Base-by-base conservation (phyloP, 208 protist genomes). In the Angomonas deanei region DNA sequence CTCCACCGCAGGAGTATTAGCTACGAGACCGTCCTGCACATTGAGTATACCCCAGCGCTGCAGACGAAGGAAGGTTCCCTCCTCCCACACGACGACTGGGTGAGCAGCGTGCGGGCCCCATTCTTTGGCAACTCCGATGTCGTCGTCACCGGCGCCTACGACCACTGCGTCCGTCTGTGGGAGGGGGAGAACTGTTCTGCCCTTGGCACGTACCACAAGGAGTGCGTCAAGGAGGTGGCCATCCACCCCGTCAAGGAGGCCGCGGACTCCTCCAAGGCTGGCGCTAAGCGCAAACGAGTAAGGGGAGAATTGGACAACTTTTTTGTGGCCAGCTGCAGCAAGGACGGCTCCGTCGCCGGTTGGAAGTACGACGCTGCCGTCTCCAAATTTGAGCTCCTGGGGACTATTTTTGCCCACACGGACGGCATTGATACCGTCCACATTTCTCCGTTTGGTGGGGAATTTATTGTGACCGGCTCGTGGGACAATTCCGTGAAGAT, bases 41-140 rank as follows among this genome's bases (percentile, higher is more conserved):
- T 94, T 42, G 88, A 94, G 76, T 94, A 94, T 67, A 94, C 82
- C 0, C 88, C 88, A 3, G 76, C 84, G 0, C 62, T 94, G 36
- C 76, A 86, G 66, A 79, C 82, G 0, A 84, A 91, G 58, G 88
- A 94, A 55, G 82, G 88, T n/a, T 69, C 75, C 15, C 70, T 89
- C 31, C 74, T 91, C 21, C 88, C 88, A 2, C 88, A 94, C 72
- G 88, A 94, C 61, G 88, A 94, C 67, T 94, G 88, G 88, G 88
- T 94, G 19, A 91, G 82, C 70, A 82, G 64, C 47, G 82, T 94
- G 38, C 74, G 80, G 1, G 80, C 70, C 0, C 88, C 88, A 10
- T 79, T 83, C 54, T 31, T 72, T 23, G 80, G 75, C 23, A 73
- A 82, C 53, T 70, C 70, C 1, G 80, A 82, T 24, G 11, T 90